These are phyloP conservation scores for Aspergillus pseudonomiae DNA, from an alignment of 2,329 filamentous ascomycete genomes.

Conservation along the genomic window DNA sequence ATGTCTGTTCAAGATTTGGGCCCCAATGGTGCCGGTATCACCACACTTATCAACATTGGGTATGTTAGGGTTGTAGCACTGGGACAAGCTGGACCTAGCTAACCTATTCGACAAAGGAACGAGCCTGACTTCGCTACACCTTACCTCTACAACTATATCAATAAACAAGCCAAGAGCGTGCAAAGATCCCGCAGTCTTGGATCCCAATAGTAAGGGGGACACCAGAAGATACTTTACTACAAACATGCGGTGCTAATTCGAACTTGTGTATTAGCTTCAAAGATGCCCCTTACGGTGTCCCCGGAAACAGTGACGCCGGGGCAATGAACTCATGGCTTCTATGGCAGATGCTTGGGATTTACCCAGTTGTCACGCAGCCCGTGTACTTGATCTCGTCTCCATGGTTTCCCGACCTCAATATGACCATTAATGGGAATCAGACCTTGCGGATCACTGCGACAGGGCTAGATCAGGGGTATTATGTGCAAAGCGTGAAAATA, in stretches of 20 bases:
- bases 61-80: conserved; percentile 6
- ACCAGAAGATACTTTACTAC: neutral
- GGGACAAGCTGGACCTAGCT: neutral
- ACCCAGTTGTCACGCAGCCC: conserved; percentile 52
- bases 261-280: conserved; percentile 48
- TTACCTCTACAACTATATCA: conserved; percentile 71
- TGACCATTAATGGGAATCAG: conserved; percentile 35
- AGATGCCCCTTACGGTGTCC: conserved; percentile 59
- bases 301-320: conserved; percentile 70
- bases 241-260: neutral
- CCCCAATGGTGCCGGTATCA: conserved; percentile 36
- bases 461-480: conserved; percentile 51
- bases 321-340: conserved; percentile 56
- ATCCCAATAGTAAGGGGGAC: conserved; percentile 49
- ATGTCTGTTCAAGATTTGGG: conserved; percentile 33
- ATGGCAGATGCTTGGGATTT: conserved; percentile 55
- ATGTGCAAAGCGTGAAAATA: conserved; percentile 57
- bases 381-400: conserved; percentile 52
- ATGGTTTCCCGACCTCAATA: conserved; percentile 46
- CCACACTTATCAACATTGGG: conserved; percentile 61
- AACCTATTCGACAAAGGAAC: conserved; percentile 50
- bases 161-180: conserved; percentile 66
- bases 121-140: conserved; percentile 69
- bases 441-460: conserved; percentile 51
- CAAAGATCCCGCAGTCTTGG: conserved; percentile 61